phyloP scores from a whole-genome alignment of 1,139 yeast genomes.

The Yarrowia galli region DNA sequence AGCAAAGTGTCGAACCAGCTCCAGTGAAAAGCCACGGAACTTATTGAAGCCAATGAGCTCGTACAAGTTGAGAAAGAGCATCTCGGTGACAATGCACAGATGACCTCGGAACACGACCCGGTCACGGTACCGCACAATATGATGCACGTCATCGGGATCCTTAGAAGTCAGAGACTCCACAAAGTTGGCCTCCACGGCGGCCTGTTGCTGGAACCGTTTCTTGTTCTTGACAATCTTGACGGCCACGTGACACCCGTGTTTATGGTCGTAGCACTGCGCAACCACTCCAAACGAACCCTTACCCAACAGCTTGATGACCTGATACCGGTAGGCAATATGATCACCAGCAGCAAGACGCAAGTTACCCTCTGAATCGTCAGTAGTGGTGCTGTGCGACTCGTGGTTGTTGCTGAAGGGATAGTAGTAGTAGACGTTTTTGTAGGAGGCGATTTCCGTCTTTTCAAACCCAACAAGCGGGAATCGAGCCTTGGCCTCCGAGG shows the following conservation, averaged over 20 bases:
- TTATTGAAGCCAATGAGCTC: conserved; percentile 67
- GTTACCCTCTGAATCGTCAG: conserved; percentile 74
- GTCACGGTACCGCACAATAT: conserved; percentile 64
- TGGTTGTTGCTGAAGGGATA: conserved; percentile 49
- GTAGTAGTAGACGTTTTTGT: conserved; percentile 52
- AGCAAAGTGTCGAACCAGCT: conserved; percentile 60
- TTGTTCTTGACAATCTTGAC: conserved; percentile 79
- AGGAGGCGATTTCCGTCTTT: conserved; percentile 54
- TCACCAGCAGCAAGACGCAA: conserved; percentile 65
- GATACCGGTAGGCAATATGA: conserved; percentile 79
- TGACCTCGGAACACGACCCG: conserved; percentile 85
- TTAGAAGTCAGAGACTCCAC: conserved; percentile 57
- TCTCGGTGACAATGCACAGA: conserved; percentile 80
- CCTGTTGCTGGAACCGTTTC: conserved; percentile 77
- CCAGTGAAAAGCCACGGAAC: conserved; percentile 67
- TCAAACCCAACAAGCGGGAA: conserved; percentile 62
- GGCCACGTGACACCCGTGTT: conserved; percentile 64
- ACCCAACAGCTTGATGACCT: conserved; percentile 67
- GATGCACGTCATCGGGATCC: conserved; percentile 56
- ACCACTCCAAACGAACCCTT: conserved; percentile 89
- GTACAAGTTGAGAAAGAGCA: conserved; percentile 70
- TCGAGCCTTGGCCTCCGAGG: conserved; percentile 45
- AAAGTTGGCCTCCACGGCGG: conserved; percentile 77
- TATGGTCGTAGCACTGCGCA: conserved; percentile 72
- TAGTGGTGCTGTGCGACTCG: conserved; percentile 53